Evolutionary conservation across 306 rosid genomes (phyloP).

Genomic region (Hylodesmum podocarpum): DNA sequence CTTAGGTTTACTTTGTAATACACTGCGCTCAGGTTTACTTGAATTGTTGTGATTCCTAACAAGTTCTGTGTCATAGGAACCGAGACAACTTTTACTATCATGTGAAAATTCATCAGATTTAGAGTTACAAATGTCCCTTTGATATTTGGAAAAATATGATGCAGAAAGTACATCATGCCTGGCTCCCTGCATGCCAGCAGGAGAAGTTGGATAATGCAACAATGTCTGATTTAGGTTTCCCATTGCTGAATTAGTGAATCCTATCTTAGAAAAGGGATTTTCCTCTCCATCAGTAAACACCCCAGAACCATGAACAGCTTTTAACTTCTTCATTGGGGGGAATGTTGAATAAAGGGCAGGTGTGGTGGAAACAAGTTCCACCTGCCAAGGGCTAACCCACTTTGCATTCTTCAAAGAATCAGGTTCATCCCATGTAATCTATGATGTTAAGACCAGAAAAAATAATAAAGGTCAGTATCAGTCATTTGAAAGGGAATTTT

Average conservation of each 20-base stretch:
- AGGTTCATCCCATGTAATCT: constrained; percentile 84
- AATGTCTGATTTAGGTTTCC: constrained; percentile 44
- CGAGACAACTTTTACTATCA: constrained; percentile 60
- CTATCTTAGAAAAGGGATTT: constrained; percentile 36
- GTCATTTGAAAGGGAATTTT: constrained; percentile 15
- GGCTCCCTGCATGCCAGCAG: constrained; percentile 99
- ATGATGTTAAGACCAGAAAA: constrained; percentile 20
- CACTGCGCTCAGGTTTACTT: constrained; percentile 41
- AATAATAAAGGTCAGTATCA: constrained; percentile 3
- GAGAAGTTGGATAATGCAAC: constrained; percentile 52
- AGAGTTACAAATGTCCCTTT: constrained; percentile 39
- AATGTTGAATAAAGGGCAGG: constrained; percentile 39
- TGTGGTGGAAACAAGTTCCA: constrained; percentile 42
- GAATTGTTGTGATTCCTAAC: constrained; percentile 46
- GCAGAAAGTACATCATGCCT: constrained; percentile 67
- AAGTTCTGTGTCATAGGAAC: constrained; percentile 44
- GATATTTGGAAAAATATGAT: constrained; percentile 38
- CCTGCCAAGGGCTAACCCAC: constrained; percentile 82
- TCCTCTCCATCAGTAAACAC: constrained; percentile 40
- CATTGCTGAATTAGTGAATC: constrained; percentile 48
- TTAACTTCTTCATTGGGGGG: constrained; percentile 48
- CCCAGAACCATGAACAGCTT: constrained; percentile 35
- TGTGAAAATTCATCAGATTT: constrained; percentile 56
- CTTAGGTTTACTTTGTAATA: no score
- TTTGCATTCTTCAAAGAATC: constrained; percentile 55